A percentile compares a stretch with the other conserved stretches of the same genome.
Evolutionary conservation across 78 protist species (phyloP).

Genomic region (Corallochytrium limacisporum): DNA sequence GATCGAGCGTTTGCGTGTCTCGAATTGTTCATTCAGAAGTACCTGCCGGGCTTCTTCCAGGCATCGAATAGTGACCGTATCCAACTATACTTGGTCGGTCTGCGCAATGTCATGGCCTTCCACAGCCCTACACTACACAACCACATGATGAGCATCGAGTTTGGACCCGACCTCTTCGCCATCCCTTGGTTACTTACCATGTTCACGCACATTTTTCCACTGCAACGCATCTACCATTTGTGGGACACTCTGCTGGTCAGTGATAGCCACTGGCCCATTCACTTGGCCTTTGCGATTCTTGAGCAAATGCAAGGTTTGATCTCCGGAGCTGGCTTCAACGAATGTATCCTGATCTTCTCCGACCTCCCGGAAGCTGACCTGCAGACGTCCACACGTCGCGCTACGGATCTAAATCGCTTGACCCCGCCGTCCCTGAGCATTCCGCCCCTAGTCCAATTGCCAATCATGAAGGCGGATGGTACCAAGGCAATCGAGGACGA

Average conservation of each 20-base stretch:
- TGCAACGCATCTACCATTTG: constrained; percentile 40
- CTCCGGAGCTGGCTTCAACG: constrained; percentile 14
- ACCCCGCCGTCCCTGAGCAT: too few relatives aligned
- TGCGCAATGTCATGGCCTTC: constrained; percentile 31
- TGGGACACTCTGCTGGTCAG: constrained; percentile 61
- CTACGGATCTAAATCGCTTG: too few relatives aligned
- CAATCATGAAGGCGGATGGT: too few relatives aligned
- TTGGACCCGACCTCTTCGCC: constrained; percentile 54
- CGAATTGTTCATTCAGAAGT: constrained; percentile 33
- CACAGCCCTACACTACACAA: constrained; percentile 53
- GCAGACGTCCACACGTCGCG: too few relatives aligned
- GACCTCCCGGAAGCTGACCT: constrained; percentile 18
- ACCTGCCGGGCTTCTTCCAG: constrained; percentile 28
- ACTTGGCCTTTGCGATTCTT: constrained; percentile 42
- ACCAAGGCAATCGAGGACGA: too few relatives aligned
- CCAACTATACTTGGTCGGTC: constrained; percentile 6
- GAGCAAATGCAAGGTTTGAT: constrained; percentile 27
- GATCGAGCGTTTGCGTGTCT: constrained; percentile 44
- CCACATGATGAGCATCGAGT: constrained; percentile 33
- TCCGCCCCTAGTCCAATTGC: too few relatives aligned
- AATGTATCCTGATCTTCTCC: constrained; percentile 32
- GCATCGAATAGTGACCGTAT: background rate
- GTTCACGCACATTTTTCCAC: constrained; percentile 40
- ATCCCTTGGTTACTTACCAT: constrained; percentile 65
- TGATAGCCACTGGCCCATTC: constrained; percentile 30